These are phyloP conservation scores for Pichia thaimueangensis DNA, from an alignment of 805 yeast genomes.

Conservation along the genomic window DNA sequence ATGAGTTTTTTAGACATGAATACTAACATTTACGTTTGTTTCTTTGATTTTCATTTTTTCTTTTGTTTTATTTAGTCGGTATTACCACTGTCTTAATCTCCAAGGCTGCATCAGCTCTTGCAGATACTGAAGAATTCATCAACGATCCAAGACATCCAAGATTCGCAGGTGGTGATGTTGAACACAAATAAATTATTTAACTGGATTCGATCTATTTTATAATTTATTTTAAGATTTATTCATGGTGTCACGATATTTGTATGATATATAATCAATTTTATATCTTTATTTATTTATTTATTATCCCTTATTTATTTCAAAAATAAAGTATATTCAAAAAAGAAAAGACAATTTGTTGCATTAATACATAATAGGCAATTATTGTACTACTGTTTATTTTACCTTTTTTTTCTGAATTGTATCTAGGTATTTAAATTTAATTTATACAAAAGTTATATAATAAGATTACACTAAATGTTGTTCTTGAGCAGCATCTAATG, in stretches of 20 bases:
- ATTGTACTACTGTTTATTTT: too few relatives aligned
- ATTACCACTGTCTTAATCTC: slow-evolving; percentile 64
- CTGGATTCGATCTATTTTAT: too few relatives aligned
- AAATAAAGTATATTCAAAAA: not conserved
- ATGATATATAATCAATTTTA: too few relatives aligned
- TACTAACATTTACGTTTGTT: slow-evolving; percentile 1
- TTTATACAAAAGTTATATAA: too few relatives aligned
- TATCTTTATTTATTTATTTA: slow-evolving; percentile 2
- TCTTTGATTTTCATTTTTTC: not conserved
- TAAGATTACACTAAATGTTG: slow-evolving; percentile 23
- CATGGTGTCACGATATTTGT: too few relatives aligned
- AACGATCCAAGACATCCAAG: slow-evolving; percentile 97
- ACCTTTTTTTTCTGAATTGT: too few relatives aligned
- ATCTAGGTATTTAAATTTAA: too few relatives aligned
- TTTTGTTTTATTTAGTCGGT: slow-evolving; percentile 29
- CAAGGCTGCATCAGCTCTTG: slow-evolving; percentile 62
- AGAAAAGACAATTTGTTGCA: not conserved
- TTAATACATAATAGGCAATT: too few relatives aligned
- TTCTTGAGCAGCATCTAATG: slow-evolving; percentile 41
- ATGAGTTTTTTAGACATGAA: too few relatives aligned
- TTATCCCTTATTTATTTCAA: slow-evolving; percentile 5
- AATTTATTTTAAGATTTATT: too few relatives aligned
- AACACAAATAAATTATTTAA: slow-evolving; percentile 22
- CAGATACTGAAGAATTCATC: slow-evolving; percentile 72
- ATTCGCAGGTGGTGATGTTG: slow-evolving; percentile 40